A percentile compares a stretch with the other conserved stretches of the same genome.
phyloP scores from a whole-genome alignment of 495 filamentous ascomycete species.

The Clohesyomyces aquaticus region DNA sequence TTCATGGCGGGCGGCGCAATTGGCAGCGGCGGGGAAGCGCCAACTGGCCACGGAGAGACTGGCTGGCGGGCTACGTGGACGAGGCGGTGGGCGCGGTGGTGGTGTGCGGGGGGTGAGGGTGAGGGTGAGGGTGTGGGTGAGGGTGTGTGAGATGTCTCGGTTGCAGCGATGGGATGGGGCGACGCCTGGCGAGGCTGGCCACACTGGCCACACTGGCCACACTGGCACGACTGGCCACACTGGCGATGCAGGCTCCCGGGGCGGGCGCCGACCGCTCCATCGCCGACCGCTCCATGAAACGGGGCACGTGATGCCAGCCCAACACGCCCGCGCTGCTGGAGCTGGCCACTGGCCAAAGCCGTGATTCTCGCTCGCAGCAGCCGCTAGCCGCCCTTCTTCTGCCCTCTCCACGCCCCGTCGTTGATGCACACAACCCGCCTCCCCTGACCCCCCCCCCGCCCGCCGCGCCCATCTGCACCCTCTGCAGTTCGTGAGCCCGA shows the following conservation, averaged over 20 bases:
- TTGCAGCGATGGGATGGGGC: background rate
- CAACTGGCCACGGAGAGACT: too few relatives aligned
- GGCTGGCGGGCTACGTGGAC: too few relatives aligned
- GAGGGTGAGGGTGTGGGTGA: background rate
- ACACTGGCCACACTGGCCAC: too few relatives aligned
- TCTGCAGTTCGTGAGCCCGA: background rate
- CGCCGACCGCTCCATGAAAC: too few relatives aligned
- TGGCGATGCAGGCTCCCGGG: too few relatives aligned
- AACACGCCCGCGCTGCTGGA: slow-evolving; percentile 1
- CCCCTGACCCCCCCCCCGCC: slow-evolving; percentile 1
- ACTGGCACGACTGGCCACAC: too few relatives aligned
- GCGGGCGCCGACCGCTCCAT: too few relatives aligned
- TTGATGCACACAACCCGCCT: background rate
- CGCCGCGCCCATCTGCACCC: too few relatives aligned
- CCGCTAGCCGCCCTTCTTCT: slow-evolving; percentile 2
- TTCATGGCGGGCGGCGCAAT: slow-evolving; percentile 36
- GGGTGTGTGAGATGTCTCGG: background rate
- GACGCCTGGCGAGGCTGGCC: too few relatives aligned
- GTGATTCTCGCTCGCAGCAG: background rate
- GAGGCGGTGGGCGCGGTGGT: background rate
- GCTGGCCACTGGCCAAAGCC: background rate
- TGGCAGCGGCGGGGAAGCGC: background rate
- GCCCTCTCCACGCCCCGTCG: background rate
- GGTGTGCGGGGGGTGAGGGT: background rate
- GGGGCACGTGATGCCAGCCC: background rate